A percentile compares a stretch with the other conserved stretches of the same genome.
Conservation (phyloP, 805 yeast genomes). For the Yarrowia bubula region DNA sequence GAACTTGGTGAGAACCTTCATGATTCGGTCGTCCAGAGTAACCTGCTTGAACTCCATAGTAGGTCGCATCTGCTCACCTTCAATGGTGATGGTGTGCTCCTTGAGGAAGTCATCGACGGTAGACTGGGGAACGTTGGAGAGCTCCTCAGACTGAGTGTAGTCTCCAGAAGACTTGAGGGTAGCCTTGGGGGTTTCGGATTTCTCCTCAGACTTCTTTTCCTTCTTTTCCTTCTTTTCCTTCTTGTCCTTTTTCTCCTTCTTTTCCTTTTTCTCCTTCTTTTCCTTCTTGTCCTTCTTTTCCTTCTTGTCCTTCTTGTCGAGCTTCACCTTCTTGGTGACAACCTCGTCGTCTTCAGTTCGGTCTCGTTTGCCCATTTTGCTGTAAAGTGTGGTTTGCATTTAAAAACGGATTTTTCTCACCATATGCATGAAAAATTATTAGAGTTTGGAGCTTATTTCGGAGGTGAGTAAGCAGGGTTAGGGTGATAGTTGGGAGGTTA, state of each 20-base stretch:
- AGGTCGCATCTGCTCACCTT: conserved; percentile 71
- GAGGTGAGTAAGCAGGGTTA: background rate
- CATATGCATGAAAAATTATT: conserved; percentile 19
- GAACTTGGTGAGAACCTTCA: conserved; percentile 63
- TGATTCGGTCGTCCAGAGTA: conserved; percentile 54
- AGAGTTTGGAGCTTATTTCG: background rate
- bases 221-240: conserved; percentile 43
- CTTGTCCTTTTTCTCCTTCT: conserved; percentile 35
- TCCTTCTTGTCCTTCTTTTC: conserved; percentile 35
- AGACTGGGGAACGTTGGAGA: conserved; percentile 9
- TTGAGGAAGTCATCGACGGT: conserved; percentile 62
- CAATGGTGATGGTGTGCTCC: conserved; percentile 75
- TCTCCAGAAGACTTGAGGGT: background rate
- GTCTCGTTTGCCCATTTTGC: conserved; percentile 26
- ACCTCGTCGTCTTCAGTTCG: conserved; percentile 24
- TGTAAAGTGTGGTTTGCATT: background rate
- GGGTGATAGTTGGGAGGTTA: background rate
- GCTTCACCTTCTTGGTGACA: conserved; percentile 29
- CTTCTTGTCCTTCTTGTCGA: conserved; percentile 32
- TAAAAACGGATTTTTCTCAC: background rate
- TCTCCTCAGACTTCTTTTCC: conserved; percentile 42
- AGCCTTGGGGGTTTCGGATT: conserved; percentile 35
- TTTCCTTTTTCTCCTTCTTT: conserved; percentile 36
- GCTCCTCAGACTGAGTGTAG: conserved; percentile 15
- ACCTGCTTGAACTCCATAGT: conserved; percentile 65